A percentile compares a stretch with the other conserved stretches of the same genome.
These are phyloP conservation scores for Candida dubliniensis DNA, from an alignment of 1,139 yeast species.

Conservation along the genomic window DNA sequence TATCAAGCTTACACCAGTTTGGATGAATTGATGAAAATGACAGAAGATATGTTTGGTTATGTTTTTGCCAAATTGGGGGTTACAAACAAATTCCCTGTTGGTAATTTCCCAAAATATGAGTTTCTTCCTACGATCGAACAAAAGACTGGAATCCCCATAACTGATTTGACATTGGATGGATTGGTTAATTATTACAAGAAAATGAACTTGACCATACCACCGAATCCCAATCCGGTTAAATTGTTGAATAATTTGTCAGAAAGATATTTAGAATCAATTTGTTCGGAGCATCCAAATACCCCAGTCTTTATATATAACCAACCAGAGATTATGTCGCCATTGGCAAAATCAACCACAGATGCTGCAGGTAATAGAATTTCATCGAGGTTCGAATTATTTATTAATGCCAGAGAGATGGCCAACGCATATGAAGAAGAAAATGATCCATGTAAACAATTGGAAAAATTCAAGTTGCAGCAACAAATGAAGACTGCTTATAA, in stretches of 20 bases:
- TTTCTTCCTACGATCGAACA: slow-evolving; percentile 58
- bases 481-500: slow-evolving; percentile 42
- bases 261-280: slow-evolving; percentile 63
- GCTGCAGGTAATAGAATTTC: slow-evolving; percentile 49
- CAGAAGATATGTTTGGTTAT: slow-evolving; percentile 55
- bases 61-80: slow-evolving; percentile 28
- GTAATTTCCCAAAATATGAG: slow-evolving; percentile 46
- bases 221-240: slow-evolving; percentile 48
- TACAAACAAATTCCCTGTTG: slow-evolving; percentile 3
- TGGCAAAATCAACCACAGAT: slow-evolving; percentile 63
- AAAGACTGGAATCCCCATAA: slow-evolving; percentile 43
- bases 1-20: slow-evolving; percentile 78
- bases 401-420: slow-evolving; percentile 76
- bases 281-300: slow-evolving; percentile 22
- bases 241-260: slow-evolving; percentile 68
- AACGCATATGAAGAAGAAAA: slow-evolving; percentile 98
- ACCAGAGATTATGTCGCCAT: slow-evolving; percentile 83
- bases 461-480: slow-evolving; percentile 62
- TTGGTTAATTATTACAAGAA: slow-evolving; percentile 38
- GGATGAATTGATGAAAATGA: slow-evolving; percentile 62
- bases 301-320: slow-evolving; percentile 83
- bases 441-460: slow-evolving; percentile 67
- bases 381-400: slow-evolving; percentile 79
- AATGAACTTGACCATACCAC: slow-evolving; percentile 39
- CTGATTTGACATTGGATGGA: slow-evolving; percentile 38